Evolutionary conservation across 2,329 filamentous ascomycete genomes (phyloP), one percentile per base, ranked within the genome.

Genomic region (Botryotinia convoluta): DNA sequence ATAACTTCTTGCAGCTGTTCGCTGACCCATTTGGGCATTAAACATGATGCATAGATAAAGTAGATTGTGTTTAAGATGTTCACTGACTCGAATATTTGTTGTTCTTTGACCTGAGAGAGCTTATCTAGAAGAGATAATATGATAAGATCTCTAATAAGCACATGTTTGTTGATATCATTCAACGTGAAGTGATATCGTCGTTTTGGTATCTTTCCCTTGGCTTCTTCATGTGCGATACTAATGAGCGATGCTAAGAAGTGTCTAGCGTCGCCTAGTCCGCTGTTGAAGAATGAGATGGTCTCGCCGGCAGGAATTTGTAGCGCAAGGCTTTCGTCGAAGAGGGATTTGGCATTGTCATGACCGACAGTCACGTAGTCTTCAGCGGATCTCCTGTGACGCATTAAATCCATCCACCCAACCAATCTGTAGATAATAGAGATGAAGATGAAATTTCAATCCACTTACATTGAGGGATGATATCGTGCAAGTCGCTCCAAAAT

Each of bases 161-260:
- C n/a, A 39, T 54, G n/a, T 26, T 26, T 39, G 22, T 69, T 51
- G 20, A 42, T 42, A 29, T 69, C 65, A 57, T 59, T 69, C 14
- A 59, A n/a, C 4, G 65, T 69, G 48, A 69, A 69, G 35, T 69
- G 65, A 39, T 59, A 63, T 29, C 39, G 61, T 44, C 39, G n/a
- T 39, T 63, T 29, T 32, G 61, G 20, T n/a, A 44, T 63, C 4
- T 29, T 44, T 12, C 39, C 61, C n/a, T 57, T 57, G 51, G 39
- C 26, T 63, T 44, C 61, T 18, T 63, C 39, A 29, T 63, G 37
- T 1, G 26, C 61, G 42, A 63, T 63, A 32, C 42, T 39, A 63
- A 63, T 63, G 16, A 63, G 61, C 0, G 61, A 63, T n/a, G 26
- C 18, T n/a, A 63, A 6, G 29, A 63, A 63, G 61, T 63, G n/a